Percentiles rank a stretch among this genome's conserved stretches.
Evolutionary conservation across 2,329 filamentous ascomycete species (phyloP).

Genomic region (Fusarium sp.): DNA sequence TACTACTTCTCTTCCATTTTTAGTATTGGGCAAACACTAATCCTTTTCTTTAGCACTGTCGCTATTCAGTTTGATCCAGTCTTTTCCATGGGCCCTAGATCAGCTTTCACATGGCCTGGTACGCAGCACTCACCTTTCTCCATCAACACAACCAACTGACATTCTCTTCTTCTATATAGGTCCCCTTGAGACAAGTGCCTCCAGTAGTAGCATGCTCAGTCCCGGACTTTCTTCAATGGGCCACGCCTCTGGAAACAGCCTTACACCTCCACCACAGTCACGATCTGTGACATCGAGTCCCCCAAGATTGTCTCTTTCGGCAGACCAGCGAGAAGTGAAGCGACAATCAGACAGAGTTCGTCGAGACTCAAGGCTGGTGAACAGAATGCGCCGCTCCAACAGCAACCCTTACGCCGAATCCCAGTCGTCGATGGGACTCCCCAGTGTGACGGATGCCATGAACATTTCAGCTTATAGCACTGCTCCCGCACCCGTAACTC

Average conservation of each 20-base stretch:
- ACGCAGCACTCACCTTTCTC: constrained; percentile 35
- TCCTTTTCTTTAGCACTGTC: constrained; percentile 55
- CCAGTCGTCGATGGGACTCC: constrained; percentile 52
- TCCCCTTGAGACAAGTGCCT: constrained; percentile 54
- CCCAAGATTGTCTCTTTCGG: constrained; percentile 65
- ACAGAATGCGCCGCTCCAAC: constrained; percentile 65
- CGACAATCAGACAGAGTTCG: constrained; percentile 71
- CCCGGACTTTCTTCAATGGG: constrained; percentile 63
- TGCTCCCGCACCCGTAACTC: constrained; percentile 63
- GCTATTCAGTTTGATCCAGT: constrained; percentile 65
- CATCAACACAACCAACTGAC: constrained; percentile 6
- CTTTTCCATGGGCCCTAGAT: constrained; percentile 66
- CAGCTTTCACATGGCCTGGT: constrained; percentile 66
- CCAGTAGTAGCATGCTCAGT: constrained; percentile 56
- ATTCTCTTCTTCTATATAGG: constrained; percentile 33
- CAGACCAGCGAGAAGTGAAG: constrained; percentile 73
- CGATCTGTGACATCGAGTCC: constrained; percentile 71
- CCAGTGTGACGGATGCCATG: constrained; percentile 59
- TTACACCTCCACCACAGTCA: constrained; percentile 64
- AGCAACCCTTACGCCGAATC: constrained; percentile 61
- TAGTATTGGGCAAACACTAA: constrained; percentile 25
- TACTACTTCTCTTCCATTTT: constrained; percentile 15
- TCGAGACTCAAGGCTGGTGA: constrained; percentile 68
- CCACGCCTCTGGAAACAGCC: constrained; percentile 62
- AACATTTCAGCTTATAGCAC: constrained; percentile 66